Evolutionary conservation across 352 stramenopile species (phyloP), one percentile per base, ranked within the genome.

Genomic region (Aphanomyces astaci): DNA sequence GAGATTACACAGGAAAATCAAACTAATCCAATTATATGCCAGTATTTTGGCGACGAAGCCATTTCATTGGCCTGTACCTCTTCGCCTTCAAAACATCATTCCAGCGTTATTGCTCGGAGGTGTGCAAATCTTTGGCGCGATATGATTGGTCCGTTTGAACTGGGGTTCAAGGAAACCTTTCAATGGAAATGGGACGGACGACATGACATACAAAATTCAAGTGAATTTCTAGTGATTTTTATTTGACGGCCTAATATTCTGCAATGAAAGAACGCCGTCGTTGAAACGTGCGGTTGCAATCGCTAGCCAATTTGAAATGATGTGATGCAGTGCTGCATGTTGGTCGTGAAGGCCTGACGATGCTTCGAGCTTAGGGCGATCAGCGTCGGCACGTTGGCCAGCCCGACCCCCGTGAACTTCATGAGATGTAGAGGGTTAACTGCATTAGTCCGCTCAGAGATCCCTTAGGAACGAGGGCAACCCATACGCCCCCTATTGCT

Each of bases 1-100:
- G 51, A 59, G 51, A 59, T 59, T 59, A 59, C 51, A 59, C 51
- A 59, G 51, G 51, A 59, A 59, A 59, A 59, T 40, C 62, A 27
- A 36, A 19, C n/a, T 7, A 2, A 45, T n/a, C 62, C 62, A 68
- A 68, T 68, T 27, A 66, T 15, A 66, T 19, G 9, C 19, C 31
- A n/a, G 13, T 2, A 59, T 33, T 59, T 59, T 39, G 13, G 30
- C 25, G 30, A 59, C 30, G 51, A 59, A 59, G 2, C 51, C 0
- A 24, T 36, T 39, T 59, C 5, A 59, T 59, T 59, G 51, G 51
- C n/a, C n/a, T 32, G 51, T 59, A 59, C 51, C 51, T 30, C 27
- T 59, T 59, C 51, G 51, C 25, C 19, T 36, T 59, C 51, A 28
- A 59, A 32, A 30, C 51, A 7, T 59, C 25, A 25, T 55, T 55